Conservation (phyloP, 2,329 filamentous ascomycete species). For the Magnaporthales sp. region DNA sequence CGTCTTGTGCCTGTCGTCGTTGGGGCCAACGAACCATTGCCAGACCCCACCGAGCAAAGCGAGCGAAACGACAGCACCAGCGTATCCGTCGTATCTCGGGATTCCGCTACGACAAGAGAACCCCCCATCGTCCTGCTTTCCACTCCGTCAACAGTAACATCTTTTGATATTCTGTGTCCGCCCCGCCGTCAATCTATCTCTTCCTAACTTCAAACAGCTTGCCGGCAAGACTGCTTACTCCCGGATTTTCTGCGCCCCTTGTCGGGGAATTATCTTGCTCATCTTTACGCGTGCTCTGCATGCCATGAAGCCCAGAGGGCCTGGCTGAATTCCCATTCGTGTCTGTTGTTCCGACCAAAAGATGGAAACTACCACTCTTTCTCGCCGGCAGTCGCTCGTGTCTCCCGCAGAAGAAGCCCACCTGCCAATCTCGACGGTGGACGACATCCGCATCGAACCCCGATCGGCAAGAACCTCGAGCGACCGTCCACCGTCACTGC, state of each 20-base stretch:
- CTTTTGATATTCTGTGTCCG: neutral
- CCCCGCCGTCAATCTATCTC: neutral
- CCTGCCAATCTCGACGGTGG: constrained; percentile 12
- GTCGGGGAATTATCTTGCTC: neutral
- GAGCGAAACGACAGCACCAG: neutral
- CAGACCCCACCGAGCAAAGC: neutral
- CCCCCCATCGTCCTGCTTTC: neutral
- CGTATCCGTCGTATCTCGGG: neutral
- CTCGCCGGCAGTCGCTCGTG: constrained; percentile 1
- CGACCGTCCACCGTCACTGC: constrained; percentile 14
- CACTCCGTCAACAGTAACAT: neutral
- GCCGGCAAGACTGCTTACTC: neutral
- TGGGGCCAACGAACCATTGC: neutral
- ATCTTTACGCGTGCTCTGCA: neutral
- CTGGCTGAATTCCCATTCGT: neutral
- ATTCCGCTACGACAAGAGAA: neutral
- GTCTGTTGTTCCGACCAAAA: neutral
- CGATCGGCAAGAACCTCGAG: constrained; percentile 15
- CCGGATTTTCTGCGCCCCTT: neutral
- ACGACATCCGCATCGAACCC: constrained; percentile 17
- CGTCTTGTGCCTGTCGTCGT: neutral
- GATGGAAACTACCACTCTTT: constrained; percentile 1
- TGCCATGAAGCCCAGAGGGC: neutral
- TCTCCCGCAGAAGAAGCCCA: constrained; percentile 12
- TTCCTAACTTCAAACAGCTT: neutral